Evolutionary conservation across 164 flowering plant species (phyloP), one percentile per base, ranked within the genome.

Genomic region (Warburgia ugandensis): DNA sequence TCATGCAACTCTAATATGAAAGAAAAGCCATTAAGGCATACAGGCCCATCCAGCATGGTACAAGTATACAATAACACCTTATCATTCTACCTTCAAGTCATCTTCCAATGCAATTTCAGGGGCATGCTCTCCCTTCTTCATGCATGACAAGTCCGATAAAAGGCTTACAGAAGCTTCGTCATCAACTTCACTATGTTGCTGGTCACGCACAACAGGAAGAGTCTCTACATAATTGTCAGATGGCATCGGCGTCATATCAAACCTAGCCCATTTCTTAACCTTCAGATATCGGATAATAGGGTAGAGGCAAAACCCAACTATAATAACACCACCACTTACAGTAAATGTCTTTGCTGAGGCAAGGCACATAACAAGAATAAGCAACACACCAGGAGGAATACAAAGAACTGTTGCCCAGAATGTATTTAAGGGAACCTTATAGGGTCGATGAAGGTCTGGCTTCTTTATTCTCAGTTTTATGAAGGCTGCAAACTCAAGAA

Each of bases 401-500:
- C 94, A 90, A 55, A 90, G 74, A 73, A 86, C 45, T 14, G 73
- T 59, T 14, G 59, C 91, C 14, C 97, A 83, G 50, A 72, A 47
- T 38, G 91, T 90, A 41, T 69, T 22, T 47, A 84, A 52, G 1
- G 97, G 95, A 45, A 90, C 75, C 63, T 54, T 80, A 62, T 86
- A 90, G 3, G 97, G 97, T 59, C 94, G 68, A 28, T 76, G 78
- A 55, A 86, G 86, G 45, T 86, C 85, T 19, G 97, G 94, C 61
- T 77, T 84, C 69, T 70, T 76, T 42, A 84, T 68, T 65, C 95
- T 70, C 56, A 90, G 33, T 43, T 53, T 74, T 55, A 90, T 70
- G 61, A 90, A 90, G 32, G 97, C 95, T 26, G 88, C 97, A 72
- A 90, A 80, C 59, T 90, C 97, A 13, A 90, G 80, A 37, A 90